These are phyloP conservation scores for Aegilops tauschii DNA, from an alignment of 176 grass and related monocot species.

Conservation along the genomic window DNA sequence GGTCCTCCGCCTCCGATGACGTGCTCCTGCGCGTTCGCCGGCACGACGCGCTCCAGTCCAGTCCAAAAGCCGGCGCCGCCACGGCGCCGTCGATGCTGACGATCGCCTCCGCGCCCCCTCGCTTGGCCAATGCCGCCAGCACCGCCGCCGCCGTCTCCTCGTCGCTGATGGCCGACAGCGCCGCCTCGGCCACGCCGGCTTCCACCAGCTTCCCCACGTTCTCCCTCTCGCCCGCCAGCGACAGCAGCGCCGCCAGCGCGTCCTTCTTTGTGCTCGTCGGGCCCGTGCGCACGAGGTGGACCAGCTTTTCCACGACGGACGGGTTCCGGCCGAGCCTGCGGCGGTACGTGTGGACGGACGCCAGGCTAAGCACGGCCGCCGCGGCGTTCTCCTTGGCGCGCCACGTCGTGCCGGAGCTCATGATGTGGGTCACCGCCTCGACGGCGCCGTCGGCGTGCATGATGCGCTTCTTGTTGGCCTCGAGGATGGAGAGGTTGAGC, in stretches of 20 bases:
- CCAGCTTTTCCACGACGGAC: slow-evolving; percentile 38
- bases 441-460: slow-evolving; percentile 85
- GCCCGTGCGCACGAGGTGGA: not conserved
- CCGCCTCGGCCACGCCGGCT: slow-evolving; percentile 56
- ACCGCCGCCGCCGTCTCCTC: slow-evolving; percentile 76
- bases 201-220: too few relatives aligned
- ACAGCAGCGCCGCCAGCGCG: too few relatives aligned
- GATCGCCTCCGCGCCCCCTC: slow-evolving; percentile 84
- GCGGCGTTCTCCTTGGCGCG: slow-evolving; percentile 87
- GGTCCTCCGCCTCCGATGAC: too few relatives aligned
- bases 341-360: too few relatives aligned
- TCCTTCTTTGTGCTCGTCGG: too few relatives aligned
- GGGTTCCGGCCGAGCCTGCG: not conserved
- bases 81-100: slow-evolving; percentile 39
- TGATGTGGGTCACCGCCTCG: slow-evolving; percentile 53
- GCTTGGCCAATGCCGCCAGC: slow-evolving; percentile 66
- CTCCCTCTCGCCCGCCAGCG: too few relatives aligned
- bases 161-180: slow-evolving; percentile 40
- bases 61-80: not conserved
- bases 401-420: slow-evolving; percentile 64
- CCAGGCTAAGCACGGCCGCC: slow-evolving; percentile 25
- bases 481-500: slow-evolving; percentile 88
- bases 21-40: too few relatives aligned
- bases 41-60: too few relatives aligned
- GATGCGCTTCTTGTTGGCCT: slow-evolving; percentile 93